A percentile compares a stretch with the other conserved stretches of the same genome.
phyloP scores from a whole-genome alignment of 2,329 filamentous ascomycete genomes.

The Fusarium multiceps region DNA sequence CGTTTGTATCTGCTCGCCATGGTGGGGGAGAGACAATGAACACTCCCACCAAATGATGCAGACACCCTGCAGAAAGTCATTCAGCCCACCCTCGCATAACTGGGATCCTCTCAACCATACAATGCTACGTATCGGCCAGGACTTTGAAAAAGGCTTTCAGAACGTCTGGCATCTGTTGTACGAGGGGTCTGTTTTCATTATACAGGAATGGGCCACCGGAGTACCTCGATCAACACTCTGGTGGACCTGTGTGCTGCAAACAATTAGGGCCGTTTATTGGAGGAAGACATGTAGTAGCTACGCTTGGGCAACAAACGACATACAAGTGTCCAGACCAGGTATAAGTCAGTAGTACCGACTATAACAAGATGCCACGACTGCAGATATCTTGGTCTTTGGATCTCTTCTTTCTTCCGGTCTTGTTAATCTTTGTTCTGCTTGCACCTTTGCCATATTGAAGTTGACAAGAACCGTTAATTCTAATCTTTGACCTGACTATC shows the following conservation, averaged over 20 bases:
- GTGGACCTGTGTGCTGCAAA: slow-evolving; percentile 26
- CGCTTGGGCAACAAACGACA: slow-evolving; percentile 38
- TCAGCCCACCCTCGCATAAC: slow-evolving; percentile 26
- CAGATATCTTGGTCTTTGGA: slow-evolving; percentile 28
- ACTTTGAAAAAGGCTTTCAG: slow-evolving; percentile 27
- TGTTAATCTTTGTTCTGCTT: slow-evolving; percentile 6
- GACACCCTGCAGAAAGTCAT: slow-evolving; percentile 27
- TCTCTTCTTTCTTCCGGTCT: slow-evolving; percentile 16
- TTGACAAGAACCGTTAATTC: slow-evolving; percentile 3
- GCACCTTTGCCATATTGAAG: background rate
- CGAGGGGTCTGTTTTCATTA: slow-evolving; percentile 27
- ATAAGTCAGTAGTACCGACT: slow-evolving; percentile 43
- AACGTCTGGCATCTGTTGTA: slow-evolving; percentile 43
- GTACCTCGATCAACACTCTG: slow-evolving; percentile 26
- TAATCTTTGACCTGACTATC: slow-evolving; percentile 8
- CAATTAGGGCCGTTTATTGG: slow-evolving; percentile 38
- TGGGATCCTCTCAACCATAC: slow-evolving; percentile 19
- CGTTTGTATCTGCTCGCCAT: slow-evolving; percentile 24
- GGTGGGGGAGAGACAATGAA: slow-evolving; percentile 24
- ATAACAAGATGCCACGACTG: slow-evolving; percentile 40
- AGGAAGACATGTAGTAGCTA: slow-evolving; percentile 4
- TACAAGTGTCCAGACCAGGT: slow-evolving; percentile 23
- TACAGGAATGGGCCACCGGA: slow-evolving; percentile 21
- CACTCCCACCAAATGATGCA: slow-evolving; percentile 25
- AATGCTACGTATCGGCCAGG: slow-evolving; percentile 14